Evolutionary conservation across 495 filamentous ascomycete species (phyloP), one percentile per base, ranked within the genome.

Genomic region (Annulohypoxylon nitens): DNA sequence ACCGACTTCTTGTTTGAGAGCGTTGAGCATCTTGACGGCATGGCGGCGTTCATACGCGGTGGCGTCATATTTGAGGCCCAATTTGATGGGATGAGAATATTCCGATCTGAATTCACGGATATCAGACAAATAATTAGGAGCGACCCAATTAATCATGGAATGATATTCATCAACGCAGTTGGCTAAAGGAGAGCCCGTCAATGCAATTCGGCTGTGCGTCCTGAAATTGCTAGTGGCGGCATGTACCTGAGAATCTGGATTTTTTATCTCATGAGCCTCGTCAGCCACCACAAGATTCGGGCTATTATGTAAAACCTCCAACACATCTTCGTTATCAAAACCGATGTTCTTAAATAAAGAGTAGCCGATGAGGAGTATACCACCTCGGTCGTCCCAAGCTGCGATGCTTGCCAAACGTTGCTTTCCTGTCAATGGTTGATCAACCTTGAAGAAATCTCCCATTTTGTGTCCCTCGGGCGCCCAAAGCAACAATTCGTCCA

Each of bases 131-230:
- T 92, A 97, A 30, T 86, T 87, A 2, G 93, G 92, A 3, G 93
- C 88, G 37, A 96, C 89, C 94, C 94, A 98, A 61, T 95, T 89
- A 57, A 98, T 91, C 88, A 97, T 92, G 7, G 90, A 78, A 74
- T 90, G 93, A 75, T 97, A 97, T 69, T 98, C 94, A 45, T 84
- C 78, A 1, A 97, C 86, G 39, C 92, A 91, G 75, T 97, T 98
- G 0, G 91, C 89, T 16, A 98, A 78, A 8, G 95, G 95, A 0
- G 94, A 95, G 0, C 95, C 95, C 0, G 95, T 97, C 69, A 97
- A 81, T 2, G 93, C 95, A 75, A 98, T 93, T 10, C 95, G 90
- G 67, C 87, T 91, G 63, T 80, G 88, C 0, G 94, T 91, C 57
- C 77, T 83, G 69, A 98, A 90, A 9, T 82, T 78, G 10, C 79